Base-by-base conservation (phyloP, 2,329 filamentous ascomycete genomes). In the Aschersonia sp. region DNA sequence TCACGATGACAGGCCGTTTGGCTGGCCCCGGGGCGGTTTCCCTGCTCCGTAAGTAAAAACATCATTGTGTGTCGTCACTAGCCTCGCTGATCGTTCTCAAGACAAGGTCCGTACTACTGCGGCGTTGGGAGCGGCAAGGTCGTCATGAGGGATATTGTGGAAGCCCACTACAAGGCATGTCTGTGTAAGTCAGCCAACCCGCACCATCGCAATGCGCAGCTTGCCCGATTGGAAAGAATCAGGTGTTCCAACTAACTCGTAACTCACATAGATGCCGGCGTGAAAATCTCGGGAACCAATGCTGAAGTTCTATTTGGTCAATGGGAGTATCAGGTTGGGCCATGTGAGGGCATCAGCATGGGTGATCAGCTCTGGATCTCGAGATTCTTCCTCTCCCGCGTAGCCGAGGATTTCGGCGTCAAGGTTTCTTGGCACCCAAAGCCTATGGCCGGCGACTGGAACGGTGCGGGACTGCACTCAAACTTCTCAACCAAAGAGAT, bases 321-420 rank as follows among this genome's bases (percentile, higher is more conserved):
- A 70, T 97, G 90, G 90, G 90, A 97, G 68, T 95, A 87, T 81
- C 90, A 95, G 66, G 86, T 95, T 59, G 90, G 90, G 49, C 90
- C 90, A 54, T 94, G 87, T 70, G 68, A 73, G 47, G 90, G 88
- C 54, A 95, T 95, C 59, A 73, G 82, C 65, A 84, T 97, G 76
- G 92, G 92, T 67, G 92, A 98, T 68, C 83, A 97, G 63, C 87
- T 98, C 60, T 97, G 90, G 92, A 75, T 95, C 60, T 59, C 67
- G 2, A 83, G 87, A 56, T 92, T 88, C 74, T 76, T 92, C 60
- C 82, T 92, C 46, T 76, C 83, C 76, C 85, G 89, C 56, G 85
- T 97, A 51, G 86, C 90, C 47, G 92, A 98, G 68, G 90, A 97
- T 62, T 95, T 95, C 61, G 92, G 90, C 61, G 89, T 84, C 68